Base-by-base conservation (phyloP, 306 rosid genomes). In the Clitoria ternatea region DNA sequence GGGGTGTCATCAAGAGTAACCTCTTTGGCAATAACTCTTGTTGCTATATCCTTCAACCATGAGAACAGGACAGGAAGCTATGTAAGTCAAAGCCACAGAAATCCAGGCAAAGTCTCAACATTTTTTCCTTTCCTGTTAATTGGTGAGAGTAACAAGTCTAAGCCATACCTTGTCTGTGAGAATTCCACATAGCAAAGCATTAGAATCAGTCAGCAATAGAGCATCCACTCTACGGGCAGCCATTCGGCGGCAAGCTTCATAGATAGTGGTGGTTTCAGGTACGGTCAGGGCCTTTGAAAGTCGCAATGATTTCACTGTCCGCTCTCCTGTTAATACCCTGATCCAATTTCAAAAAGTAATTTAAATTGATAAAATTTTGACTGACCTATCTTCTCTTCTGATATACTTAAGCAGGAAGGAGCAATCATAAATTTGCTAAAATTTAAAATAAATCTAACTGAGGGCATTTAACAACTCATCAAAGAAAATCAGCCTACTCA, bases 201-300 rank as follows among this genome's bases (percentile, higher is more conserved):
- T 91, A 10, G 97, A 85, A 77, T 95, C 99, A 7, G 96, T 95
- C 22, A 95, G 81, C 73, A 95, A 85, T 69, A 95, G 55, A 61
- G 99, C 97, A 84, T 95, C 97, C 70, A 89, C 96, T 74, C 94
- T 92, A 66, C 96, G 96, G 48, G 93, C 90, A 83, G 96, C 91
- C 99, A 95, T 95, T 62, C 97, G 88, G 18, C 85, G 96, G 76
- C 99, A 95, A 19, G 96, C 99, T 72, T 91, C 99, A 50, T 70
- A 82, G 50, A 95, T 40, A 30, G 85, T 86, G 47, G 97, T 91
- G 66, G 78, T 86, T 66, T 95, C 99, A 55, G 99, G 97, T 49
- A 95, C 79, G 6, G 99, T 95, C 56, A 95, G 55, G 69, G 99
- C 97, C 88, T 88, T 95, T 8, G 99, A 80, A 35, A 89, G 85